Conservation (phyloP, 257 asterid species). For the Craterostigma plantagineum region DNA sequence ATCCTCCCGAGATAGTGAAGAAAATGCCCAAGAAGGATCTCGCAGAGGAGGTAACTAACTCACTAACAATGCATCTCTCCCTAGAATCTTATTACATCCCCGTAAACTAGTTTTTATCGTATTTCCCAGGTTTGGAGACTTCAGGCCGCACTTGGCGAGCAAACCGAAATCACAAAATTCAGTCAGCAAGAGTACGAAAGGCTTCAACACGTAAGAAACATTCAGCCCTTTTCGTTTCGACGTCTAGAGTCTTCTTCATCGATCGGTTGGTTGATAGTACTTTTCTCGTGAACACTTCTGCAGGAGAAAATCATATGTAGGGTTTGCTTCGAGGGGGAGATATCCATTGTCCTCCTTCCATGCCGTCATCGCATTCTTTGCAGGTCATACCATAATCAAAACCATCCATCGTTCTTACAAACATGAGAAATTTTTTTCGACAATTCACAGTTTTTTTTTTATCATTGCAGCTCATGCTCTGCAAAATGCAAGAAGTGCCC, state of each 20-base stretch:
- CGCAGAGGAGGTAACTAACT: constrained; percentile 96
- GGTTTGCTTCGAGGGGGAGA: constrained; percentile 92
- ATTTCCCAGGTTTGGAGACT: constrained; percentile 87
- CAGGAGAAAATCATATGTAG: constrained; percentile 95
- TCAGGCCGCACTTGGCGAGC: constrained; percentile 99
- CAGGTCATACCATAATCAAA: constrained; percentile 39
- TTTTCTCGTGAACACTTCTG: background rate
- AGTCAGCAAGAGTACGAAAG: constrained; percentile 96
- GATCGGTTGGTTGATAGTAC: background rate
- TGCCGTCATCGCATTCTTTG: constrained; percentile 92
- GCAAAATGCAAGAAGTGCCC: constrained; percentile 88
- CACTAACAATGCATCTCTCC: background rate
- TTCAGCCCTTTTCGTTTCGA: constrained; percentile 4
- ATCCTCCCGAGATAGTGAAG: constrained; percentile 94
- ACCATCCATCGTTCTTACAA: no score
- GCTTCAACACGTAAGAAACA: constrained; percentile 59
- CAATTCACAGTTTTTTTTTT: background rate
- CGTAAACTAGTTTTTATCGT: background rate
- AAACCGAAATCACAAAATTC: constrained; percentile 79
- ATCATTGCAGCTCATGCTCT: constrained; percentile 23
- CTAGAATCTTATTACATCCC: background rate
- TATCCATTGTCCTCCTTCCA: constrained; percentile 80
- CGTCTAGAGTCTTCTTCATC: no score
- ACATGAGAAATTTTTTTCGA: background rate
- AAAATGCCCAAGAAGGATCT: constrained; percentile 99